Evolutionary conservation across 805 yeast species (phyloP), one percentile per base, ranked within the genome.

Genomic region (Pichia kluyveri): DNA sequence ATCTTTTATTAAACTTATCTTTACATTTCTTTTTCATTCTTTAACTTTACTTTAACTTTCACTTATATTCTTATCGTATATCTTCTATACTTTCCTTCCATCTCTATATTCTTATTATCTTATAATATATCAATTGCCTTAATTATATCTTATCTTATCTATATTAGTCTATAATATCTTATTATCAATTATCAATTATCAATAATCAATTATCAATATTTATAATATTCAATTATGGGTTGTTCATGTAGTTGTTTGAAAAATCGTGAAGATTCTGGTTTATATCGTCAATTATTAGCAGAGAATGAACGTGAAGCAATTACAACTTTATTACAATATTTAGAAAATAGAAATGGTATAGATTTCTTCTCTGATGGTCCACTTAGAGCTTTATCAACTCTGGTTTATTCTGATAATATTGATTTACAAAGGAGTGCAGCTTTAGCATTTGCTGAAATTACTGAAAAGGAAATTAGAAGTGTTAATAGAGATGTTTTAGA

Each of bases 221-320:
- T 19, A 30, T 5, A 30, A 10, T 12, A 30, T 30, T 10, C 12
- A 7, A 40, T 15, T n/a, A 77, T 77, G 82, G 82, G 82, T 54
- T 62, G 65, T 47, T 73, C 81, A 57, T 73, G 76, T 54, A 74
- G 80, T 61, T 73, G 79, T 57, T 54, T 69, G 32, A 45, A 63
- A 46, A 51, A 62, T 65, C 53, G 62, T 42, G 75, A 71, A 45
- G 69, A 76, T 44, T 82, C 78, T 53, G 80, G 78, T 57, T 69
- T 77, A 53, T 83, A 77, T 69, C 91, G 85, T 53, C 95, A 91
- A 38, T 72, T 87, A 46, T 70, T 93, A 49, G 97, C 96, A 11
- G 98, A 93, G 60, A 89, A 91, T 62, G 99, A 93, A 69, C 77
- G 99, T 51, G 96, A 88, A 59, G 99, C 99, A 31, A 96, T 93